These are phyloP conservation scores for Cardamine chenopodiifolia DNA, from an alignment of 345 rosid genomes.

Conservation along the genomic window DNA sequence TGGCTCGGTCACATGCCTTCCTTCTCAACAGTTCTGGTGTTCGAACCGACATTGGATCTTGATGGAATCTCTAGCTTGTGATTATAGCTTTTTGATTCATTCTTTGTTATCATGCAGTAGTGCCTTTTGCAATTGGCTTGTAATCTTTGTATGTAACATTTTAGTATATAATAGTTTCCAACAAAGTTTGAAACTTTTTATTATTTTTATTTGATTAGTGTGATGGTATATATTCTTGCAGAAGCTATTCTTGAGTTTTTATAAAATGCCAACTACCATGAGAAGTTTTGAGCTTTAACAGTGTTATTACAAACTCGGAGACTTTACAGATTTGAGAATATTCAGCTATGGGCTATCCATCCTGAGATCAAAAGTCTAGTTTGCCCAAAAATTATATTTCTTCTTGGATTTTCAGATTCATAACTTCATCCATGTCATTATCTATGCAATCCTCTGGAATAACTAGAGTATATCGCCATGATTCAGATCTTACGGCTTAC, in stretches of 20 bases:
- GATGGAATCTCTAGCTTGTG: constrained; percentile 70
- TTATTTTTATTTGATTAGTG: background rate
- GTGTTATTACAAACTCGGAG: background rate
- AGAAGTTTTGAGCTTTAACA: background rate
- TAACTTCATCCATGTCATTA: background rate
- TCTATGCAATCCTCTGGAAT: background rate
- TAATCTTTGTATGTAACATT: constrained; percentile 39
- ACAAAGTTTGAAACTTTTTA: constrained; percentile 20
- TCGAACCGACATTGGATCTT: constrained; percentile 61
- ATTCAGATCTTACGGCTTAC: background rate
- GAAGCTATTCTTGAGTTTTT: background rate
- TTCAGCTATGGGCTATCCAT: background rate
- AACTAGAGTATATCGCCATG: background rate
- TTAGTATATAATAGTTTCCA: constrained; percentile 33
- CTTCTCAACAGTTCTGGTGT: constrained; percentile 45
- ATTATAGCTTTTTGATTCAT: constrained; percentile 25
- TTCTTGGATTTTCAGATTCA: background rate
- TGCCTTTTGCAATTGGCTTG: constrained; percentile 20
- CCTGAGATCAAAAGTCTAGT: background rate
- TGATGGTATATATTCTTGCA: background rate
- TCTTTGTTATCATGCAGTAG: constrained; percentile 31
- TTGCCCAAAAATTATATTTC: too few relatives aligned
- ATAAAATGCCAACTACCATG: background rate
- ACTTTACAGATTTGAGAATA: background rate
- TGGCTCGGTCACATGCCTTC: constrained; percentile 67